Evolutionary conservation across 78 protist genomes (phyloP).

Genomic region (Andalucia godoyi): DNA sequence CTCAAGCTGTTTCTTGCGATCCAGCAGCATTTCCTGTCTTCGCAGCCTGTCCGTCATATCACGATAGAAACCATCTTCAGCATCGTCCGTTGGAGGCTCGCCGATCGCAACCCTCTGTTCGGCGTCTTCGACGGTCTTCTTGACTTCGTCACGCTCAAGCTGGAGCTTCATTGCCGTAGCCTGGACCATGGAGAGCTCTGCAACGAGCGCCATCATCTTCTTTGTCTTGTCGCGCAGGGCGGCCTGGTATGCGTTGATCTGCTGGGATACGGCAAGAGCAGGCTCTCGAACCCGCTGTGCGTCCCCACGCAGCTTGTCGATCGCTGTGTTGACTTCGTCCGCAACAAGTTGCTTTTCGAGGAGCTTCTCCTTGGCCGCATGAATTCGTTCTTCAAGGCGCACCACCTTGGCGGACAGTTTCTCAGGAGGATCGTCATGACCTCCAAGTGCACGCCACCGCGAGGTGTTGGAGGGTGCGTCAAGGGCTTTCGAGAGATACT

Average conservation of each 20-base stretch:
- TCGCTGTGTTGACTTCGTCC: constrained; percentile 34
- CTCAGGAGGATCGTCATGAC: constrained; percentile 11
- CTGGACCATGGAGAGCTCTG: constrained; percentile 60
- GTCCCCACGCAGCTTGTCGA: constrained; percentile 18
- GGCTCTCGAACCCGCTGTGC: constrained; percentile 24
- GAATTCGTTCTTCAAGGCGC: constrained; percentile 17
- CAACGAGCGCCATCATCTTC: constrained; percentile 51
- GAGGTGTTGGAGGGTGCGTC: constrained; percentile 10
- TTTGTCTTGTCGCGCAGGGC: constrained; percentile 24
- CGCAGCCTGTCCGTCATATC: neutral
- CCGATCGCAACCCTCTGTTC: constrained; percentile 18
- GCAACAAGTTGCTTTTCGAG: constrained; percentile 60
- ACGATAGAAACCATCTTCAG: constrained; percentile 17
- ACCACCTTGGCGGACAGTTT: constrained; percentile 17
- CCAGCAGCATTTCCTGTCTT: neutral
- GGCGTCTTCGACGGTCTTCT: constrained; percentile 1
- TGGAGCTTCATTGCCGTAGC: neutral
- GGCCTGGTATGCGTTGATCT: constrained; percentile 28
- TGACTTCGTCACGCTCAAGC: neutral
- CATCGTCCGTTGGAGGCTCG: constrained; percentile 41
- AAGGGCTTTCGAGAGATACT: neutral
- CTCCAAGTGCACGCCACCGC: constrained; percentile 13
- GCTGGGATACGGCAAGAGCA: constrained; percentile 39
- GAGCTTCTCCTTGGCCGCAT: constrained; percentile 34
- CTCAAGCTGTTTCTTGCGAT: neutral